Percentiles rank a stretch among this genome's conserved stretches.
phyloP scores from a whole-genome alignment of 495 filamentous ascomycete genomes.

The Penicillium dipodomyicola region DNA sequence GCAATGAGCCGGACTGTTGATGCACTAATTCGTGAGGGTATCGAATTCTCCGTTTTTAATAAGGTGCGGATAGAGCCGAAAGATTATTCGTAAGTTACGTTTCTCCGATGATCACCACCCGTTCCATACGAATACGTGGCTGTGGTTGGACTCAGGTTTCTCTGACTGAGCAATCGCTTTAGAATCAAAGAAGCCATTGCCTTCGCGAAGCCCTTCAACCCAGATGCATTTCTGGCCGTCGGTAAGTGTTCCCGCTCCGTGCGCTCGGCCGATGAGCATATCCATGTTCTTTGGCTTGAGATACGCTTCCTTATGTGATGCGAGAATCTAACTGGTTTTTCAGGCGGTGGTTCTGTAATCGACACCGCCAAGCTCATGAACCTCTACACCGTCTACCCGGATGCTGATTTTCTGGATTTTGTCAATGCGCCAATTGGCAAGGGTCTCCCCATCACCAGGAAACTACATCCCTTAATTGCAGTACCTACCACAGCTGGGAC shows the following conservation, averaged over 20 bases:
- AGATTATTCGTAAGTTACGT: conserved; percentile 80
- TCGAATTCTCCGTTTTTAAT: conserved; percentile 77
- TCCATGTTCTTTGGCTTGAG: no score
- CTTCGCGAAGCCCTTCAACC: conserved; percentile 71
- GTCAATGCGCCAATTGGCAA: conserved; percentile 94
- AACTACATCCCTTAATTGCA: conserved; percentile 81
- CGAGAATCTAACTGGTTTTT: no score
- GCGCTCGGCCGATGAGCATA: no score
- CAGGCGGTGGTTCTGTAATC: conserved; percentile 73
- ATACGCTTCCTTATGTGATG: no score
- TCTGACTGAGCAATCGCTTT: no score
- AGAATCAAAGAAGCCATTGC: conserved; percentile 84
- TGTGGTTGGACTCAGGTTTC: no score
- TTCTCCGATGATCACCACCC: no score
- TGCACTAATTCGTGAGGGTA: conserved; percentile 68
- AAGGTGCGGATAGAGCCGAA: conserved; percentile 83
- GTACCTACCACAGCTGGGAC: conserved; percentile 95
- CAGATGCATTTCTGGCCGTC: conserved; percentile 89
- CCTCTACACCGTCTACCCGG: conserved; percentile 81
- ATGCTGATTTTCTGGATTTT: conserved; percentile 92
- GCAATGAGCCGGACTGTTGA: conserved; percentile 86
- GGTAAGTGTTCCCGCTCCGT: conserved; percentile 58
- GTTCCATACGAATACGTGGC: no score
- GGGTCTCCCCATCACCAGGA: conserved; percentile 74
- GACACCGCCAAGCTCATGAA: conserved; percentile 99